phyloP scores from a whole-genome alignment of 768 basidiomycete species.

The Lactarius sanguifluus region DNA sequence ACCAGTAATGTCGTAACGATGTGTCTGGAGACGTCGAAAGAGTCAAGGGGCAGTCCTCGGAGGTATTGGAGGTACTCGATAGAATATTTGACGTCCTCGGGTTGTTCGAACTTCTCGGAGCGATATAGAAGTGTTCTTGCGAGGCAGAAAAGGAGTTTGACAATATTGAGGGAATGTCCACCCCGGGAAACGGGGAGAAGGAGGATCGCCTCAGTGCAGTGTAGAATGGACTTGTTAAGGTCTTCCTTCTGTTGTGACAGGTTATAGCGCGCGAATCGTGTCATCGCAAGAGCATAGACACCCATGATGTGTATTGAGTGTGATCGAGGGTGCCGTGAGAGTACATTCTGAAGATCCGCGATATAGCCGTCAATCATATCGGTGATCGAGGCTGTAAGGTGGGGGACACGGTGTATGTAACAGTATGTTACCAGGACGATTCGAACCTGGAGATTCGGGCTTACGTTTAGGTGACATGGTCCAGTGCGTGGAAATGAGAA shows the following conservation, averaged over 20 bases:
- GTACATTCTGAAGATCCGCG: background rate
- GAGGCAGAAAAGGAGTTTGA: background rate
- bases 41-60: background rate
- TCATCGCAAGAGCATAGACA: background rate
- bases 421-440: background rate
- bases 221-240: background rate
- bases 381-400: background rate
- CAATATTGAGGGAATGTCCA: background rate
- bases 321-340: background rate
- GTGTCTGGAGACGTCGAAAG: background rate
- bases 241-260: background rate
- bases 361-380: background rate
- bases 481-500: background rate
- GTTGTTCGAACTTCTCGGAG: background rate
- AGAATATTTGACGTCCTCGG: background rate
- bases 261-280: background rate
- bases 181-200: background rate
- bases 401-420: background rate
- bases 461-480: background rate
- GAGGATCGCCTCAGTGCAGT: background rate
- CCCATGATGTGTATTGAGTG: accelerated
- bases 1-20: background rate
- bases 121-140: background rate
- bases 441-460: background rate
- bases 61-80: background rate